Evolutionary conservation across 129 eudicot species (phyloP).

Genomic region (Lonicera japonica): DNA sequence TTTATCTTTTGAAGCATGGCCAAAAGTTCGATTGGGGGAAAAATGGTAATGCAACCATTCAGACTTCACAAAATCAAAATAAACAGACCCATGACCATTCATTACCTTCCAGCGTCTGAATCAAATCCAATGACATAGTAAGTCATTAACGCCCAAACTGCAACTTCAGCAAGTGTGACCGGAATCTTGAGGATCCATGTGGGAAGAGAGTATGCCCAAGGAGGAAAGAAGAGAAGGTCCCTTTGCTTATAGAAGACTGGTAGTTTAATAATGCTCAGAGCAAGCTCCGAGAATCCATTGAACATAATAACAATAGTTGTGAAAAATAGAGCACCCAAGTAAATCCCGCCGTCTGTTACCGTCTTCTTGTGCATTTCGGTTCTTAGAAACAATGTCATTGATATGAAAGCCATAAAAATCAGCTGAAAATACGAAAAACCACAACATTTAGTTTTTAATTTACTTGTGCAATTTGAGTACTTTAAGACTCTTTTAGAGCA

Average conservation of each 20-base stretch:
- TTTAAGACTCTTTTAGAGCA: no score
- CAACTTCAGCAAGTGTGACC: slow-evolving; percentile 12
- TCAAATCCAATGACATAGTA: slow-evolving; percentile 26
- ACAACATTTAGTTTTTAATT: no score
- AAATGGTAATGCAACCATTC: no score
- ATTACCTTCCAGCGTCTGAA: slow-evolving; percentile 23
- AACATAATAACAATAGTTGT: neutral
- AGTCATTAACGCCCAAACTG: slow-evolving; percentile 18
- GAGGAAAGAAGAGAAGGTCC: slow-evolving; percentile 20
- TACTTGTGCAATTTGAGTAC: neutral
- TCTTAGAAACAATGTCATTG: slow-evolving; percentile 11
- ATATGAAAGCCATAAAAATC: slow-evolving; percentile 1
- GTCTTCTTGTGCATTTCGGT: slow-evolving; percentile 8
- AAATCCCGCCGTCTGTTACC: neutral
- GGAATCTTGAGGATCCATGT: slow-evolving; percentile 22
- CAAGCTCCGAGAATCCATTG: slow-evolving; percentile 3
- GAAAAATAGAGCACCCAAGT: slow-evolving; percentile 14
- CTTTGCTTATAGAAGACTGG: slow-evolving; percentile 28
- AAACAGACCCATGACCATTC: no score
- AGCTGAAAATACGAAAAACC: neutral
- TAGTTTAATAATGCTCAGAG: slow-evolving; percentile 16
- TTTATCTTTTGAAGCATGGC: no score
- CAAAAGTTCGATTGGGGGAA: no score
- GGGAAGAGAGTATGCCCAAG: slow-evolving; percentile 28
- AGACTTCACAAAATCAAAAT: no score